phyloP scores from a whole-genome alignment of 2,329 filamentous ascomycete genomes.

The Claviceps sp. region DNA sequence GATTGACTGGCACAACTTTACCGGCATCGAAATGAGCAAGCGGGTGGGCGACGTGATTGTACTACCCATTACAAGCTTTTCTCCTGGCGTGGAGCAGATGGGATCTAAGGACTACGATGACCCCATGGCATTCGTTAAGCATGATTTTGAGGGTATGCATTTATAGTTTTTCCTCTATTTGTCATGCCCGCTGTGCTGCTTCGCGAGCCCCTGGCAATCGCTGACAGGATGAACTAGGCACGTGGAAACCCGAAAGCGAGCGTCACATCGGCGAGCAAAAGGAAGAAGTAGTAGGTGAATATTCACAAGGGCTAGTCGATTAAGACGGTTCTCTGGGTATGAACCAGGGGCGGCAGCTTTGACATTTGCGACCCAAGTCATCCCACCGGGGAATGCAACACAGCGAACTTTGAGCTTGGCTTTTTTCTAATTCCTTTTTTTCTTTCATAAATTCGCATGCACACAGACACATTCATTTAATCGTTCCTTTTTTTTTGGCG shows the following conservation, averaged over 20 bases:
- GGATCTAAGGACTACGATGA: constrained; percentile 77
- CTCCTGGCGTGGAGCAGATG: constrained; percentile 88
- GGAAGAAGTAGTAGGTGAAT: constrained; percentile 5
- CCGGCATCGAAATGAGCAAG: constrained; percentile 68
- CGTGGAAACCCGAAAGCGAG: constrained; percentile 62
- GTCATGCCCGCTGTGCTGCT: background rate
- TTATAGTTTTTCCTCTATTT: background rate
- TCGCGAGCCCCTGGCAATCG: constrained; percentile 8
- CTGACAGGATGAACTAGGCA: constrained; percentile 32
- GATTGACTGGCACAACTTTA: constrained; percentile 81
- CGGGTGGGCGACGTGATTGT: constrained; percentile 90
- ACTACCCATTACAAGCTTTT: constrained; percentile 93
- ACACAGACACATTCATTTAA: background rate
- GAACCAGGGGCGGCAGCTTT: background rate
- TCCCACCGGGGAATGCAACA: background rate
- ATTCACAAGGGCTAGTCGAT: background rate
- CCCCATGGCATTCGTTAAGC: constrained; percentile 94
- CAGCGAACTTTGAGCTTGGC: background rate
- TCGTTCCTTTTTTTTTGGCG: background rate
- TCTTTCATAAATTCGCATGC: too few species aligned
- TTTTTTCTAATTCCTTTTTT: background rate
- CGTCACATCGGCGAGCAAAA: constrained; percentile 49
- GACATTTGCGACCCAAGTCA: too few species aligned
- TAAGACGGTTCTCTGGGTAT: background rate
- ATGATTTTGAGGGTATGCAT: constrained; percentile 77